Evolutionary conservation across 495 filamentous ascomycete genomes (phyloP).

Genomic region (Penicillium argentinense): DNA sequence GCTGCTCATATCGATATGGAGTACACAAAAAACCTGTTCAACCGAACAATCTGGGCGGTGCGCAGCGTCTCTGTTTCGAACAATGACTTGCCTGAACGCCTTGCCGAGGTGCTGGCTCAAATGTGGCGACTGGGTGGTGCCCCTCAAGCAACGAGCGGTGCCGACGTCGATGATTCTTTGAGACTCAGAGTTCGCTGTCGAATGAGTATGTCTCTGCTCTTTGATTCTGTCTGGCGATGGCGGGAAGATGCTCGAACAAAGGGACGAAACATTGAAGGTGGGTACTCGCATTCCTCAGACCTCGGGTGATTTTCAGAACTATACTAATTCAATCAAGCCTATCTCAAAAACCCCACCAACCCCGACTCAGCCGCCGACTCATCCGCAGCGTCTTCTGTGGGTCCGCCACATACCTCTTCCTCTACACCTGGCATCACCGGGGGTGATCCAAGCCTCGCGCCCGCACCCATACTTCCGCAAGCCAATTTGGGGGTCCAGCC

Average conservation of each 20-base stretch:
- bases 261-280: slow-evolving; percentile 74
- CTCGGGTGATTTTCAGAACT: background rate
- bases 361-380: slow-evolving; percentile 76
- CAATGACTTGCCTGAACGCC: slow-evolving; percentile 82
- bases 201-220: slow-evolving; percentile 92
- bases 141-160: slow-evolving; percentile 30
- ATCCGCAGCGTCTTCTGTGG: slow-evolving; percentile 60
- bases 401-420: slow-evolving; percentile 28
- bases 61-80: slow-evolving; percentile 72
- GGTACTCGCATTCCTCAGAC: background rate
- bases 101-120: slow-evolving; percentile 88
- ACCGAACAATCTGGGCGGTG: slow-evolving; percentile 73
- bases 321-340: slow-evolving; percentile 42
- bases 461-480: slow-evolving; percentile 38
- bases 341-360: slow-evolving; percentile 83
- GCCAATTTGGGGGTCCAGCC: slow-evolving; percentile 33
- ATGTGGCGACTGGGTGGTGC: slow-evolving; percentile 79
- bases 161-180: slow-evolving; percentile 64
- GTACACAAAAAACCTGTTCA: slow-evolving; percentile 72
- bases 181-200: slow-evolving; percentile 84
- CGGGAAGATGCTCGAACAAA: slow-evolving; percentile 80
- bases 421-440: slow-evolving; percentile 38
- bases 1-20: slow-evolving; percentile 67
- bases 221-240: slow-evolving; percentile 93
- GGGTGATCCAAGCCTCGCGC: slow-evolving; percentile 49